Conservation (phyloP, 73 alveolate genomes). For the Paramecium octaurelia region DNA sequence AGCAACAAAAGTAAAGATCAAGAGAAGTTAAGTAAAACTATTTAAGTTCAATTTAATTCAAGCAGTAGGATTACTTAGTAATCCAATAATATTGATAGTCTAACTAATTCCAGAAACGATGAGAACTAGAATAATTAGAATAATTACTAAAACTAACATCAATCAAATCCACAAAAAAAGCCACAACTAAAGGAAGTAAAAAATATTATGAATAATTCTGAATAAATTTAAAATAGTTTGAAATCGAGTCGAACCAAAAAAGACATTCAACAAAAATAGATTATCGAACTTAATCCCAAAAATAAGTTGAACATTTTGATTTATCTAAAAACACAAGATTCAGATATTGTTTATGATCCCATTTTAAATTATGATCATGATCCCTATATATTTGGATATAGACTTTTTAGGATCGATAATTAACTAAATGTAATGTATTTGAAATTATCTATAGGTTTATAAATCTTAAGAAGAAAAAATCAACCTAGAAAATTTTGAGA, state of each 20-base stretch:
- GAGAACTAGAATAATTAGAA: not conserved
- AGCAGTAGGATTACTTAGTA: not conserved
- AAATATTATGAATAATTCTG: not conserved
- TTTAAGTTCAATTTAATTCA: not conserved
- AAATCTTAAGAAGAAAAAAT: not conserved
- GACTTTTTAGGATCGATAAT: not conserved
- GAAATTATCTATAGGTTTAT: not conserved
- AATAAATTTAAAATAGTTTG: not conserved
- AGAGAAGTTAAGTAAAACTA: not conserved
- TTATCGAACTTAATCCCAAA: not conserved
- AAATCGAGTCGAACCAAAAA: not conserved
- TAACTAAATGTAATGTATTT: not conserved
- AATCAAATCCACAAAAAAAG: not conserved
- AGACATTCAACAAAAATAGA: not conserved
- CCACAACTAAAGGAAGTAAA: not conserved
- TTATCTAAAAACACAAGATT: not conserved
- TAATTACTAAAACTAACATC: not conserved
- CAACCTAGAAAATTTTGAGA: not conserved
- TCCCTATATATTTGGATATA: slow-evolving; percentile 20
- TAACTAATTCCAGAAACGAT: not conserved
- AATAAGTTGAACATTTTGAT: not conserved
- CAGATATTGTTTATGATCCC: slow-evolving; percentile 2
- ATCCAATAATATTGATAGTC: not conserved
- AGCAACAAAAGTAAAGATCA: not conserved
- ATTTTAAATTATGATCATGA: slow-evolving; percentile 21